phyloP scores from a whole-genome alignment of 2,329 filamentous ascomycete species.

The Phialemonium atrogriseum region DNA sequence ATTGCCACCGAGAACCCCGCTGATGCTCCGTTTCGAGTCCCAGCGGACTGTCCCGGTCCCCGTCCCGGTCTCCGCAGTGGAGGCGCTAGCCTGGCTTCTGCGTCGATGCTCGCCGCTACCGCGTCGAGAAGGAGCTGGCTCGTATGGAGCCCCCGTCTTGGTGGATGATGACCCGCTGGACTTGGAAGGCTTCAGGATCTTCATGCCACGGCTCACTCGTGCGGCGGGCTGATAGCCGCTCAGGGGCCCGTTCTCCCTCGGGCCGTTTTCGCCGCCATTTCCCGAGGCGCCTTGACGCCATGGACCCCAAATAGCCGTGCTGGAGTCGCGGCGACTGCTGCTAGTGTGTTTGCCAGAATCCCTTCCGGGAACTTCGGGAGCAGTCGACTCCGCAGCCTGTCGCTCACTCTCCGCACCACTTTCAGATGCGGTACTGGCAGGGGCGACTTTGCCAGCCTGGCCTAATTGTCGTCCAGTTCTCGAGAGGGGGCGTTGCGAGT shows the following conservation, averaged over 20 bases:
- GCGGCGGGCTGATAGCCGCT: slow-evolving; percentile 64
- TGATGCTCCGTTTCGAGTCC: slow-evolving; percentile 41
- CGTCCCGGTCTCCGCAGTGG: slow-evolving; percentile 12
- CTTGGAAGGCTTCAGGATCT: slow-evolving; percentile 76
- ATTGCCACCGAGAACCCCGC: slow-evolving; percentile 16
- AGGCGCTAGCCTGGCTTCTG: slow-evolving; percentile 39
- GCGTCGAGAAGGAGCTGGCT: slow-evolving; percentile 37
- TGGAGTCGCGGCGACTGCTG: slow-evolving; percentile 33
- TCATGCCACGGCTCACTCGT: slow-evolving; percentile 64
- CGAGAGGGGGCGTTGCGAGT: slow-evolving; percentile 23
- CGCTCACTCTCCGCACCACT: slow-evolving; percentile 36
- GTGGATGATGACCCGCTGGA: slow-evolving; percentile 43
- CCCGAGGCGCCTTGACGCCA: slow-evolving; percentile 54
- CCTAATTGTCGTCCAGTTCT: slow-evolving; percentile 26
- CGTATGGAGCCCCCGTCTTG: slow-evolving; percentile 43
- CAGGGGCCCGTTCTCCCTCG: slow-evolving; percentile 43
- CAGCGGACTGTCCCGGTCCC: slow-evolving; percentile 30
- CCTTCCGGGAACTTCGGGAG: slow-evolving; percentile 17
- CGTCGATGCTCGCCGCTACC: slow-evolving; percentile 41
- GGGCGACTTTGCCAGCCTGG: slow-evolving; percentile 23
- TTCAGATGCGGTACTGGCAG: slow-evolving; percentile 31
- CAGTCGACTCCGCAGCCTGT: slow-evolving; percentile 16
- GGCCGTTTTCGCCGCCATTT: slow-evolving; percentile 41
- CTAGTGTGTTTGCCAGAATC: slow-evolving; percentile 17
- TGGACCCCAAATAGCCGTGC: slow-evolving; percentile 58